Evolutionary conservation across 208 protist genomes (phyloP), one percentile per base, ranked within the genome.

Genomic region (Acanthamoeba castellanii): DNA sequence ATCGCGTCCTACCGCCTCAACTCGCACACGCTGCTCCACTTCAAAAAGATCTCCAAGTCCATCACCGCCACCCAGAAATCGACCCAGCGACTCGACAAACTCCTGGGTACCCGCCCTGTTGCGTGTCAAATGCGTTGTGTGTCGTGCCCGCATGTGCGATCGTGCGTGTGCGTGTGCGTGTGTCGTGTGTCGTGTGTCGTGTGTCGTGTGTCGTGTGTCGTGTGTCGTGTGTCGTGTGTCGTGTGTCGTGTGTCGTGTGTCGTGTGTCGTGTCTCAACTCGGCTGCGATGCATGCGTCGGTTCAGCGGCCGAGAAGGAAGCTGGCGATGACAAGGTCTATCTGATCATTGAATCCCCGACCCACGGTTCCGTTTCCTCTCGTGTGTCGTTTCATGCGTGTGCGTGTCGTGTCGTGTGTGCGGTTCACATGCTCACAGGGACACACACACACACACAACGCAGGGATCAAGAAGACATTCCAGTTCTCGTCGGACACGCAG

Each of bases 11-110:
- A 45, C 30, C 42, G 45, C 25, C 76, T 72, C 66, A 72, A 72
- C 30, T 72, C 66, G 66, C 66, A 72, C 22, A 72, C 66, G 66
- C 66, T 72, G n/a, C 66, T 72, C 30, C 66, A 72, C n/a, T 72
- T 37, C 66, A 72, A 72, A 8, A 72, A 72, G 66, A 72, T 72
- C 66, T 72, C 76, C 25, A 45, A 55, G 42, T 45, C 76, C n/a
- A 85, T 57, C 32, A 55, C 76, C 30, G 76, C 42, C 34, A 50
- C 45, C 13, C 76, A 57, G 30, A 85, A 57, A 32, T 45, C 32
- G 16, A 45, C 45, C 8, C 32, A 85, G 32, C 76, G 76, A 7
- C 32, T 55, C 25, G 76, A 57, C 30, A 45, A 85, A 85, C 45
- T 55, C 7, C 45, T 57, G 0, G 30, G 76, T 30, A 18, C 45